Conservation (phyloP, 2,329 filamentous ascomycete genomes). For the Lachnellula cervina region DNA sequence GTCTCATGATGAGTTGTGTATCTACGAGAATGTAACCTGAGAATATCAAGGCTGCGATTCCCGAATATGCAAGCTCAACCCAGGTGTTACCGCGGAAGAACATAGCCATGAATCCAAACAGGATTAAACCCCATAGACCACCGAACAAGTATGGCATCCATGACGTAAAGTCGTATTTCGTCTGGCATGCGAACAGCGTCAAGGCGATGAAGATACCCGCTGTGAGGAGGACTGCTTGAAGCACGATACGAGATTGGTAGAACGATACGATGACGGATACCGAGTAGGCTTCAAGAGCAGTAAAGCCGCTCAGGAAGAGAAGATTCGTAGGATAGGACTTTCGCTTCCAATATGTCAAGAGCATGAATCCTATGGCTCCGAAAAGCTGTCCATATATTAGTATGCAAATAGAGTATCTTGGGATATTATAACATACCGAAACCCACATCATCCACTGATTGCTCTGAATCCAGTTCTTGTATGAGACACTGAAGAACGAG, state of each 20-base stretch:
- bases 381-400: slow-evolving; percentile 50
- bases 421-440: slow-evolving; percentile 50
- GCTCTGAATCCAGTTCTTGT: slow-evolving; percentile 81
- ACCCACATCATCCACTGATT: slow-evolving; percentile 81
- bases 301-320: slow-evolving; percentile 86
- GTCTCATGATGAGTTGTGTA: slow-evolving; percentile 90
- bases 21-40: slow-evolving; percentile 93
- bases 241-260: slow-evolving; percentile 76
- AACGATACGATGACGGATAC: slow-evolving; percentile 91
- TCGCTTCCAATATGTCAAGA: slow-evolving; percentile 90
- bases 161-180: slow-evolving; percentile 94
- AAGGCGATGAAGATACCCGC: slow-evolving; percentile 75
- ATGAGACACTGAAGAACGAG: slow-evolving; percentile 76
- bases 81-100: slow-evolving; percentile 85
- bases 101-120: slow-evolving; percentile 88
- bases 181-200: slow-evolving; percentile 89
- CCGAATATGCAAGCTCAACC: slow-evolving; percentile 80
- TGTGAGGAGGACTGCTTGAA: slow-evolving; percentile 87
- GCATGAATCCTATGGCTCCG: slow-evolving; percentile 77
- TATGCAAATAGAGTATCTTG: background rate
- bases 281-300: slow-evolving; percentile 85
- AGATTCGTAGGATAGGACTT: slow-evolving; percentile 94
- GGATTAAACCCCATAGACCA: slow-evolving; percentile 78
- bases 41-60: slow-evolving; percentile 79
- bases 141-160: slow-evolving; percentile 97